Percentiles rank a stretch among this genome's conserved stretches.
These are phyloP conservation scores for Skeletonema marinoi DNA, from an alignment of 108 stramenopile species.

Conservation along the genomic window DNA sequence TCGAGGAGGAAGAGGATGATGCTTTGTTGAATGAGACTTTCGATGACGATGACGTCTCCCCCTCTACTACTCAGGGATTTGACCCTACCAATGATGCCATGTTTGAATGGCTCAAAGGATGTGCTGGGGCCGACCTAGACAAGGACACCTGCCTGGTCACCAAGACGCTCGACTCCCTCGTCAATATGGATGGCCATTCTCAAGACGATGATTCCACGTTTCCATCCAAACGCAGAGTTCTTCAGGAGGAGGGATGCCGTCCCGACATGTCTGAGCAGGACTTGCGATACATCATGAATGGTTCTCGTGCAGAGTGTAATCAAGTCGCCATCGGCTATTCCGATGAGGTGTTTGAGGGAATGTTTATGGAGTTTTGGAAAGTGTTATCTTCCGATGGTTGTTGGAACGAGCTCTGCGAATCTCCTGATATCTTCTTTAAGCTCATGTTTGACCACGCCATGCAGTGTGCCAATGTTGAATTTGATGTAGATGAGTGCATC, in stretches of 20 bases:
- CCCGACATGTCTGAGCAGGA: background rate
- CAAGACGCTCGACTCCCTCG: background rate
- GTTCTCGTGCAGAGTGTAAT: background rate
- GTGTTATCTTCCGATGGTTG: background rate
- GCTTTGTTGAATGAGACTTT: background rate
- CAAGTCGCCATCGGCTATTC: background rate
- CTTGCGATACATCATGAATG: background rate
- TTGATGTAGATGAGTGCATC: conserved; percentile 29
- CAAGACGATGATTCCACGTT: background rate
- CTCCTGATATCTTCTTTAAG: background rate
- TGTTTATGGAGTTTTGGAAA: background rate
- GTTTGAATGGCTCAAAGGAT: background rate
- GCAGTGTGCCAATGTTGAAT: conserved; percentile 20
- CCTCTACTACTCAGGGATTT: background rate
- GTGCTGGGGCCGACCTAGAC: background rate
- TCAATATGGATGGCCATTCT: background rate
- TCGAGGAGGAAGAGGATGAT: background rate
- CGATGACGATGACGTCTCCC: background rate
- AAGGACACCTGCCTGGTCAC: background rate
- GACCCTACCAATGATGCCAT: background rate
- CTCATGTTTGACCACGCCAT: background rate
- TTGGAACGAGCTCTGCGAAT: background rate
- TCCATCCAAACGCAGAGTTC: background rate
- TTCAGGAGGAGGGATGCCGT: background rate
- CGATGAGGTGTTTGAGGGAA: background rate